These are phyloP conservation scores for Termitomyces sp. DNA, from an alignment of 768 basidiomycete species.

Conservation along the genomic window DNA sequence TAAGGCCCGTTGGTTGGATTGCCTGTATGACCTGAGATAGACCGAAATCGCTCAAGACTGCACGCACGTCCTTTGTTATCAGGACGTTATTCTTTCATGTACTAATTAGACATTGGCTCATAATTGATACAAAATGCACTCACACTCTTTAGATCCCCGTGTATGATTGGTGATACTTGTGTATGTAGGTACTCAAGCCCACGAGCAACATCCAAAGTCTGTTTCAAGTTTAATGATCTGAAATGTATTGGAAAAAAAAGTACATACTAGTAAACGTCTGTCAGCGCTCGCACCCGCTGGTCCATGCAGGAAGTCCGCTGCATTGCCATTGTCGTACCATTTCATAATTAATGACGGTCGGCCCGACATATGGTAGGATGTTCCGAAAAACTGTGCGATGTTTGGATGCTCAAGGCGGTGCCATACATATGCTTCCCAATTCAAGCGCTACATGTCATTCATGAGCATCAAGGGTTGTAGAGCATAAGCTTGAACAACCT, in stretches of 20 bases:
- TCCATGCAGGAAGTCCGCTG: constrained; percentile 34
- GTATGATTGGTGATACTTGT: constrained; percentile 28
- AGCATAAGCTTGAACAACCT: constrained; percentile 16
- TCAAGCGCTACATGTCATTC: constrained; percentile 30
- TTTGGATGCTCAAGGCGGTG: constrained; percentile 43
- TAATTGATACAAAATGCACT: background rate
- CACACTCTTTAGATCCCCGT: constrained; percentile 26
- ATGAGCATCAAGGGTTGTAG: background rate
- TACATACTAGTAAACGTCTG: background rate
- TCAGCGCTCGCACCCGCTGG: constrained; percentile 5
- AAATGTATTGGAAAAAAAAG: background rate
- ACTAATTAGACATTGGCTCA: background rate
- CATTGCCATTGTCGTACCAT: constrained; percentile 46
- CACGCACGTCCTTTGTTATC: constrained; percentile 34
- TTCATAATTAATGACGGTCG: constrained; percentile 36
- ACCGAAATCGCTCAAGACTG: constrained; percentile 42
- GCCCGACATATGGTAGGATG: constrained; percentile 32
- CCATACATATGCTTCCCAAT: constrained; percentile 44
- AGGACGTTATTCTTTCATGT: constrained; percentile 38
- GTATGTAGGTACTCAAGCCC: constrained; percentile 40
- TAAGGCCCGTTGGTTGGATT: constrained; percentile 23
- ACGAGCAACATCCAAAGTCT: constrained; percentile 40
- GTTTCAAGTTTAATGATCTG: background rate
- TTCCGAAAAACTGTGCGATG: constrained; percentile 44
- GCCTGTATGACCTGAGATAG: constrained; percentile 30